phyloP scores from a whole-genome alignment of 768 basidiomycete genomes.

The Mycena sanguinolenta region DNA sequence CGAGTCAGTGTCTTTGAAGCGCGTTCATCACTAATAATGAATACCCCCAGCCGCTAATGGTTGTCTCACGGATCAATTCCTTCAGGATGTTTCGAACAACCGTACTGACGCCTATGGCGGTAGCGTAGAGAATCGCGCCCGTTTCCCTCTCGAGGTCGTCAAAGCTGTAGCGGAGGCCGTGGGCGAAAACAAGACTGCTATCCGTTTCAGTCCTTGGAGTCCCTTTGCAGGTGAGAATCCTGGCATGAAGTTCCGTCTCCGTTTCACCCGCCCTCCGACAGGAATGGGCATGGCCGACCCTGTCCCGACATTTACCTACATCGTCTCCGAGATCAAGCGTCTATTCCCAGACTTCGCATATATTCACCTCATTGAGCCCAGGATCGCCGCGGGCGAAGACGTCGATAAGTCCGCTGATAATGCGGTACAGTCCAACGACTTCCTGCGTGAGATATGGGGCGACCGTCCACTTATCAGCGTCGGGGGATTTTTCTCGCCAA shows the following conservation, averaged over 20 bases:
- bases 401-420: conserved; percentile 11
- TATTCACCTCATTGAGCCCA: conserved; percentile 51
- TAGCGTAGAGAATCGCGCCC: conserved; percentile 58
- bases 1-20: background rate
- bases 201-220: conserved; percentile 54
- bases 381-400: conserved; percentile 36
- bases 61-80: conserved; percentile 60
- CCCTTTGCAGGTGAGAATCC: background rate
- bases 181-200: conserved; percentile 55
- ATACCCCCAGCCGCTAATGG: conserved; percentile 37
- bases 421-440: conserved; percentile 27
- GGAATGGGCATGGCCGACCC: background rate
- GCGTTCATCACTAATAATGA: too few species aligned
- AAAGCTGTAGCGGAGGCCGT: conserved; percentile 55
- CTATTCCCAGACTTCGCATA: conserved; percentile 52
- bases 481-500: conserved; percentile 47
- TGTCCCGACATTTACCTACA: background rate
- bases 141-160: conserved; percentile 60
- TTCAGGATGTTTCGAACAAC: conserved; percentile 43
- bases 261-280: background rate
- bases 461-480: conserved; percentile 44
- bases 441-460: conserved; percentile 15
- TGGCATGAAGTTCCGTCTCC: too few species aligned
- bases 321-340: conserved; percentile 34
- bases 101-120: conserved; percentile 65